Conservation (phyloP, 495 filamentous ascomycete genomes). For the Penicillium taxi region DNA sequence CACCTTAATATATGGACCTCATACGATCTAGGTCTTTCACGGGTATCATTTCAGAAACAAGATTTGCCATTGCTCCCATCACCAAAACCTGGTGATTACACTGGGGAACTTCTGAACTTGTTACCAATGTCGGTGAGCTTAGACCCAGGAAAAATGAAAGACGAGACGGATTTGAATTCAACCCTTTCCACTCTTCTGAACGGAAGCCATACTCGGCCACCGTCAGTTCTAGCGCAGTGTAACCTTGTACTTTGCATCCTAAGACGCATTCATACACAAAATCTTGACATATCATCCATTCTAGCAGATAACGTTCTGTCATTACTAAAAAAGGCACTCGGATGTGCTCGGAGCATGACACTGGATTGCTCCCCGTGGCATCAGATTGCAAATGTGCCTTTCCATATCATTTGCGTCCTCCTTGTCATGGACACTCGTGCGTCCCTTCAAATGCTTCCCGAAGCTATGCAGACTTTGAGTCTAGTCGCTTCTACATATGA, state of each 20-base stretch:
- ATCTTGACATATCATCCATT: slow-evolving; percentile 21
- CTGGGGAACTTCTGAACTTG: slow-evolving; percentile 29
- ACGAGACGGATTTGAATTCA: slow-evolving; percentile 23
- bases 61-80: slow-evolving; percentile 17
- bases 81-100: slow-evolving; percentile 23
- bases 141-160: slow-evolving; percentile 22
- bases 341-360: slow-evolving; percentile 28
- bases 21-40: slow-evolving; percentile 44
- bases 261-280: slow-evolving; percentile 37
- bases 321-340: slow-evolving; percentile 20
- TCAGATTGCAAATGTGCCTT: slow-evolving; percentile 43
- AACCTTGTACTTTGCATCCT: slow-evolving; percentile 43
- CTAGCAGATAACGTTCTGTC: slow-evolving; percentile 21
- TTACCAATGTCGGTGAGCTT: slow-evolving; percentile 30
- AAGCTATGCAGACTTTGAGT: slow-evolving; percentile 40
- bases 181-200: slow-evolving; percentile 19
- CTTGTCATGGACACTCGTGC: slow-evolving; percentile 41
- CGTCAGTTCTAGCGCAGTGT: slow-evolving; percentile 35
- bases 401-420: slow-evolving; percentile 44
- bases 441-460: slow-evolving; percentile 35
- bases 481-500: slow-evolving; percentile 33
- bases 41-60: slow-evolving; percentile 26
- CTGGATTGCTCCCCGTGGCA: slow-evolving; percentile 40
- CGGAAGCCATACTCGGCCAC: slow-evolving; percentile 25
- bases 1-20: slow-evolving; percentile 41